A percentile compares a stretch with the other conserved stretches of the same genome.
Evolutionary conservation across 1,284 basidiomycete genomes (phyloP).

Genomic region (Pterulicium gracile): DNA sequence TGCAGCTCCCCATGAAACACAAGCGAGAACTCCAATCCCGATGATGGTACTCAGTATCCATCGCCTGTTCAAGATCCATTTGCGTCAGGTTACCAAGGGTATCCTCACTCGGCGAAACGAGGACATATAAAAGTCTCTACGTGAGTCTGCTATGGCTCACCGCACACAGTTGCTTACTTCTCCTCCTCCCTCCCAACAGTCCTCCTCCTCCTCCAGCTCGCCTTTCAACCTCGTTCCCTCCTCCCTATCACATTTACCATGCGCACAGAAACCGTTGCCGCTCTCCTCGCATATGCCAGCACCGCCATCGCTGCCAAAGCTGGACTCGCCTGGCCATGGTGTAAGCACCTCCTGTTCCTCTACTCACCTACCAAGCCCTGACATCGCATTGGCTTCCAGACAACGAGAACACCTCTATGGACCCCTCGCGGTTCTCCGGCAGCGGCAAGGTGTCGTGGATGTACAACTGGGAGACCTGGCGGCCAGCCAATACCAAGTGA

Average conservation of each 20-base stretch:
- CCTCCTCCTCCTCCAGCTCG: background rate
- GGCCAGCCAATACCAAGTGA: constrained; percentile 13
- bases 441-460: background rate
- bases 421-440: background rate
- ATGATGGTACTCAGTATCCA: no score
- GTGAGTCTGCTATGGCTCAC: no score
- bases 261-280: background rate
- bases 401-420: constrained; percentile 10
- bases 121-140: no score
- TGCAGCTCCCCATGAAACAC: no score
- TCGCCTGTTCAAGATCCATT: no score
- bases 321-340: constrained; percentile 12
- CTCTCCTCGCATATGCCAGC: background rate
- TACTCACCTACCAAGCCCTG: background rate
- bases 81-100: no score
- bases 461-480: constrained; percentile 2
- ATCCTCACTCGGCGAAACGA: no score
- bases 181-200: no score
- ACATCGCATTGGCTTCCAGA: constrained; percentile 1
- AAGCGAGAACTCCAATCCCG: no score
- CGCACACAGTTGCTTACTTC: no score
- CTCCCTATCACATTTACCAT: background rate
- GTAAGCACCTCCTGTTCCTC: constrained; percentile 4
- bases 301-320: constrained; percentile 11
- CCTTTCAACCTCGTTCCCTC: no score